Conservation (phyloP, 352 stramenopile genomes). For the Globisporangium nunn region DNA sequence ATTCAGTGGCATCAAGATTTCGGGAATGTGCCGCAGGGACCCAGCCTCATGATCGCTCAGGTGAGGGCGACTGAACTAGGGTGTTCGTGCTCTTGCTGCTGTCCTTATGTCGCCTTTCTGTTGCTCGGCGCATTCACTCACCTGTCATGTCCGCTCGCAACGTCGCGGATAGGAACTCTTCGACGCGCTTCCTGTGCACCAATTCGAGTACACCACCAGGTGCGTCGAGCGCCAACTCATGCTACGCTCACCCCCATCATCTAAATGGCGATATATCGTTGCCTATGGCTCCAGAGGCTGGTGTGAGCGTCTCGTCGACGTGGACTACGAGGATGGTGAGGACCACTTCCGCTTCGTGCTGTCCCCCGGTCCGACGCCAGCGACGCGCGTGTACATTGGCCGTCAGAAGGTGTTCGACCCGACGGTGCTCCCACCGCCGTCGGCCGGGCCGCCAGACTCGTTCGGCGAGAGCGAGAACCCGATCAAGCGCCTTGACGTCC, state of each 20-base stretch:
- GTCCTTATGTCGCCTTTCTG: not conserved
- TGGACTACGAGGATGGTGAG: conserved; percentile 69
- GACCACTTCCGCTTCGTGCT: conserved; percentile 93
- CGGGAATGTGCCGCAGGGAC: conserved; percentile 58
- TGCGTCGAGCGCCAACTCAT: conserved; percentile 13
- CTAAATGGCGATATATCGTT: not conserved
- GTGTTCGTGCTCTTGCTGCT: no score
- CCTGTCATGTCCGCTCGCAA: not conserved
- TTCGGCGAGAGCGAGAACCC: conserved; percentile 15
- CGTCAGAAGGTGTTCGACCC: conserved; percentile 77
- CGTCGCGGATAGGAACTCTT: conserved; percentile 76
- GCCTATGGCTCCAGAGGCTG: conserved; percentile 52
- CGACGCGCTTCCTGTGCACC: conserved; percentile 92
- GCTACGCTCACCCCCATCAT: no score
- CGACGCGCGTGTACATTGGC: conserved; percentile 85
- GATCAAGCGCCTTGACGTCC: conserved; percentile 49
- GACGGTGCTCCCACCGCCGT: conserved; percentile 15
- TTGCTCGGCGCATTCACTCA: not conserved
- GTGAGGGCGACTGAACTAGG: not conserved
- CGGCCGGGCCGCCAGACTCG: not conserved
- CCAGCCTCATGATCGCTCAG: conserved; percentile 88
- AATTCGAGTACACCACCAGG: conserved; percentile 92
- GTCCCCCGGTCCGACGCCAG: conserved; percentile 87
- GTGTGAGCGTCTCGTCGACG: conserved; percentile 93
- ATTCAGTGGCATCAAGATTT: conserved; percentile 88